Conservation (phyloP, 257 asterid species). For the Petunia secreta region DNA sequence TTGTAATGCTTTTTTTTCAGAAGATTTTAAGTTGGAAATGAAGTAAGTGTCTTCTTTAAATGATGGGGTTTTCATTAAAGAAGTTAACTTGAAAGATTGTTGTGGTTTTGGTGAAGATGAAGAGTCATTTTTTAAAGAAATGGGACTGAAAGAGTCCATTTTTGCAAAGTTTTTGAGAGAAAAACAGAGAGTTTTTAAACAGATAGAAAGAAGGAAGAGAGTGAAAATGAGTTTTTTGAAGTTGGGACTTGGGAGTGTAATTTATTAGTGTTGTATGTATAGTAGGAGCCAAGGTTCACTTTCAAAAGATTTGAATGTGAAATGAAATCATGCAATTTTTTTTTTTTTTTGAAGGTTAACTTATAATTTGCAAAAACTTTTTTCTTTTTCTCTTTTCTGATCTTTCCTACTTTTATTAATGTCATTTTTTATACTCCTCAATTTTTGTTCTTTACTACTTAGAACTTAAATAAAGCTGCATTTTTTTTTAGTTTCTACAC, state of each 20-base stretch:
- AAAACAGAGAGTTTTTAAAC: neutral
- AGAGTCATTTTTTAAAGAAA: slow-evolving; percentile 30
- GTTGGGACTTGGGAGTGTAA: neutral
- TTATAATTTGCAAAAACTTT: neutral
- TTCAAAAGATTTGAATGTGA: slow-evolving; percentile 16
- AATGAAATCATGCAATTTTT: neutral
- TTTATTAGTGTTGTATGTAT: neutral
- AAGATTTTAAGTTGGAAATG: slow-evolving; percentile 61
- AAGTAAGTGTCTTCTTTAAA: slow-evolving; percentile 87
- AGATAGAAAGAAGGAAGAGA: neutral
- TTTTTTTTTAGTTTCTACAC: no score
- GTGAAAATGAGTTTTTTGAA: neutral
- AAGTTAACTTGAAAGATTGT: slow-evolving; percentile 42
- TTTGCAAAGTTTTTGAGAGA: neutral
- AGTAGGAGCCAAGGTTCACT: neutral
- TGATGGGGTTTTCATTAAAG: slow-evolving; percentile 69
- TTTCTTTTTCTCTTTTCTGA: neutral
- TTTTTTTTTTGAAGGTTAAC: neutral
- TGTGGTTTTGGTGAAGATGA: slow-evolving; percentile 42
- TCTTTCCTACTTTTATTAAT: no score
- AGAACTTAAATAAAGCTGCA: no score
- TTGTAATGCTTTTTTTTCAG: slow-evolving; percentile 70
- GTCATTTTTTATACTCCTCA: no score
- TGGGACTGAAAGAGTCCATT: slow-evolving; percentile 60
- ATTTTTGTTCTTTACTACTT: no score